These are phyloP conservation scores for Chaetothyriales sp. DNA, from an alignment of 2,329 filamentous ascomycete species.

Conservation along the genomic window DNA sequence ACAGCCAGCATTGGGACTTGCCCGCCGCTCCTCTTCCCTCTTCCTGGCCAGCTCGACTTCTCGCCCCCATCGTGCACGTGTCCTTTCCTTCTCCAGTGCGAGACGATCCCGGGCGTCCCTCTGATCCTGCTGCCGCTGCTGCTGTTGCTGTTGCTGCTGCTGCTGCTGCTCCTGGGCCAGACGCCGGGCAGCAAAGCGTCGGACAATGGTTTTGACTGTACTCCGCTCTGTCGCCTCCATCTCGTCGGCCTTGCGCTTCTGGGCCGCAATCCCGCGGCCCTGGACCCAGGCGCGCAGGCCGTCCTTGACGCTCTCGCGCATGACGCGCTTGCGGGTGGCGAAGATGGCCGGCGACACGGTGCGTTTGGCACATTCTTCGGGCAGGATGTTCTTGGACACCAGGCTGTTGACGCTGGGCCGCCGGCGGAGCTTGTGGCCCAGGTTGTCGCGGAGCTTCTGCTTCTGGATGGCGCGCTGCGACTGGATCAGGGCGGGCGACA, in stretches of 20 bases:
- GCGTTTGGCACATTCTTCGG: constrained; percentile 18
- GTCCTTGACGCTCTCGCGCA: constrained; percentile 54
- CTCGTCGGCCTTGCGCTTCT: constrained; percentile 21
- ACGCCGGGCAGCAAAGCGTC: constrained; percentile 12
- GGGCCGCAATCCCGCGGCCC: constrained; percentile 19
- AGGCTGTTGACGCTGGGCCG: constrained; percentile 22
- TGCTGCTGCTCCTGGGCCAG: constrained; percentile 8
- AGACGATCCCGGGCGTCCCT: constrained; percentile 1
- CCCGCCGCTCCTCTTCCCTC: constrained; percentile 10
- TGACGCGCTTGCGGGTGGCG: constrained; percentile 46
- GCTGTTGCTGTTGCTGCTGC: constrained; percentile 2
- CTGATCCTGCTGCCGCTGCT: constrained; percentile 3
- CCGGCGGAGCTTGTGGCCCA: constrained; percentile 16
- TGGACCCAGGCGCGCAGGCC: constrained; percentile 49
- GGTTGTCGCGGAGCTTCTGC: constrained; percentile 11
- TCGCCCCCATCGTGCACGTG: constrained; percentile 12
- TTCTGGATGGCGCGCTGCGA: constrained; percentile 12
- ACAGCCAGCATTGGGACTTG: constrained; percentile 7
- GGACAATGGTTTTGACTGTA: constrained; percentile 13
- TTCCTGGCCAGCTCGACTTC: constrained; percentile 10
- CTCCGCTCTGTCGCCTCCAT: constrained; percentile 21
- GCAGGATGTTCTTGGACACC: constrained; percentile 18
- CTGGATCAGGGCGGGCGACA: constrained; percentile 16
- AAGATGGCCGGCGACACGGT: constrained; percentile 45
- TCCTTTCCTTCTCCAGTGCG: constrained; percentile 11